Base-by-base conservation (phyloP, 1,284 basidiomycete species). In the Porogramme epimiltina region DNA sequence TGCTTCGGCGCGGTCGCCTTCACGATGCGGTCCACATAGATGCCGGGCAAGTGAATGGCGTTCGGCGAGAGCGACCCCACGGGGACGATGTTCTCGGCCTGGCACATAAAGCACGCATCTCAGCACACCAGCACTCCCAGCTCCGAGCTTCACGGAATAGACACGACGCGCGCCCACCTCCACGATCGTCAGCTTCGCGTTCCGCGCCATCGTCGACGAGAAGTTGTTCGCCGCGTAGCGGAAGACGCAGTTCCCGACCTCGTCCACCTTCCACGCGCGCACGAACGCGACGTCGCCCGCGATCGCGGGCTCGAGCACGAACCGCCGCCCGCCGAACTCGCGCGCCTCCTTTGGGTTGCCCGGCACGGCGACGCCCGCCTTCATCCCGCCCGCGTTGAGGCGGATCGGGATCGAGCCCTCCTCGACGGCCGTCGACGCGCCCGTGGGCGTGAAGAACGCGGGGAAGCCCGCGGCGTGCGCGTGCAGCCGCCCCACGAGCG, bases 391-490 rank as follows among this genome's bases (percentile, higher is more conserved):
- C 36, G 80, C 73, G 37, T 89, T 85, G 63, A 89, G 89, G 25
- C 85, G 78, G 58, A 86, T 79, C 26, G 92, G 91, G 64, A 95
- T 93, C 3, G 76, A 68, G 16, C 88, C 89, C 54, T 78, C 78
- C 73, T 95, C 91, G 13, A 94, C 82, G 5, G 89, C 87, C n/a
- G 92, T 95, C 16, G 81, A 83, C n/a, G 90, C 91, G 40, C 95
- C 96, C 2, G 95, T 97, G 4, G 95, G 92, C 4, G 95, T 98
- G 74, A 82, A 99, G 77, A 99, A 95, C 10, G 93, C 95, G 5
- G 96, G 96, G 62, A 97, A 95, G 51, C 96, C 96, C 20, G 93
- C 92, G 3, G 91, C 95, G 52, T 93, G 93, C 4, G 95, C 90
- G 28, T 95, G 85, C 55, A 97, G 80, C 56, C 95, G 87, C 68